Evolutionary conservation across 108 stramenopile species (phyloP).

Genomic region (Aurantiochytrium sp.): DNA sequence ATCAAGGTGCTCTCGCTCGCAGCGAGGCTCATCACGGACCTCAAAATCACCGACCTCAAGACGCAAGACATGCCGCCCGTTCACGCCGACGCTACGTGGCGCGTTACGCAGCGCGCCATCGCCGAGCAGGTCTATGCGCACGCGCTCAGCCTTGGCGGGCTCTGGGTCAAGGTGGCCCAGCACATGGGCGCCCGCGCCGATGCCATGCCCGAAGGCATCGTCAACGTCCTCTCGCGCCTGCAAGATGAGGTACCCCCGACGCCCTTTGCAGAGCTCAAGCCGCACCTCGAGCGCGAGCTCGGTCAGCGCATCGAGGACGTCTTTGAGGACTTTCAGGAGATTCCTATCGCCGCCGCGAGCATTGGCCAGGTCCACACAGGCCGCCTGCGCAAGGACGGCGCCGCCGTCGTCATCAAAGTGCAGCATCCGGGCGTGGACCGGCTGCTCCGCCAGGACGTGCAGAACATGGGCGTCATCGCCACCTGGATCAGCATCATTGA

Average conservation of each 20-base stretch:
- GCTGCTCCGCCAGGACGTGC: conserved; percentile 54
- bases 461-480: conserved; percentile 43
- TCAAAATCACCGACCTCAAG: conserved; percentile 3
- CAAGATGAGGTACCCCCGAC: conserved; percentile 55
- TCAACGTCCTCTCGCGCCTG: conserved; percentile 42
- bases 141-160: conserved; percentile 33
- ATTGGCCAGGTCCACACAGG: conserved; percentile 59
- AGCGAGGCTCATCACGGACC: conserved; percentile 2
- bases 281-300: conserved; percentile 36
- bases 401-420: conserved; percentile 56
- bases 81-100: not conserved
- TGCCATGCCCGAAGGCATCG: conserved; percentile 49
- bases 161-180: conserved; percentile 64
- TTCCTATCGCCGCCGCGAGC: conserved; percentile 46
- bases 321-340: conserved; percentile 13
- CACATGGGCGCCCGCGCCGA: conserved; percentile 56
- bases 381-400: conserved; percentile 15
- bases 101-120: not conserved
- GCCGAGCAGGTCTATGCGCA: not conserved
- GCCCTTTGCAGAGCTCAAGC: conserved; percentile 40
- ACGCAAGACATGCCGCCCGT: not conserved
- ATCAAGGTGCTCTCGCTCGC: not conserved
- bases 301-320: not conserved
- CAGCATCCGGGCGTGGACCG: conserved; percentile 51
- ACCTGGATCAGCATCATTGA: conserved; percentile 37